Evolutionary conservation across 768 basidiomycete genomes (phyloP).

Genomic region (Saitozyma podzolica): DNA sequence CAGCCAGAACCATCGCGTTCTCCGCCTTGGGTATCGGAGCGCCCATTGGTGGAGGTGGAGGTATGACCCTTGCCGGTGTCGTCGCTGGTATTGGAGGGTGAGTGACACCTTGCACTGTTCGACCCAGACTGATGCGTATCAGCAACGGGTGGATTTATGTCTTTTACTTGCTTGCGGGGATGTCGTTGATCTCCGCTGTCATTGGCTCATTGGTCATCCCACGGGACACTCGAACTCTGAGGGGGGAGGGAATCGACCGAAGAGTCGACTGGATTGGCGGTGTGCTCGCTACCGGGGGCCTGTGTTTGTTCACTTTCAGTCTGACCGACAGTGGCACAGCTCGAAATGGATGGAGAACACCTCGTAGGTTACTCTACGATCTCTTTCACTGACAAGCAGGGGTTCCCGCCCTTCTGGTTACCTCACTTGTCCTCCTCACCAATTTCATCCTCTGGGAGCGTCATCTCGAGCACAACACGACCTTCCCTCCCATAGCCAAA

Average conservation of each 20-base stretch:
- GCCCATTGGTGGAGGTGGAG: slow-evolving; percentile 71
- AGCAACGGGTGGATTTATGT: slow-evolving; percentile 65
- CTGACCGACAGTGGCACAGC: slow-evolving; percentile 66
- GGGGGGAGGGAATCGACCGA: slow-evolving; percentile 33
- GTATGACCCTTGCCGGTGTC: slow-evolving; percentile 66
- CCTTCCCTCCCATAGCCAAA: slow-evolving; percentile 27
- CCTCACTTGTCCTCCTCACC: slow-evolving; percentile 62
- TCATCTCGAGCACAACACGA: slow-evolving; percentile 57
- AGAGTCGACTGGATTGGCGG: slow-evolving; percentile 82
- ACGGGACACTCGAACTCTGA: slow-evolving; percentile 53
- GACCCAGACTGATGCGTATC: too few species aligned
- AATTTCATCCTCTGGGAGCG: slow-evolving; percentile 67
- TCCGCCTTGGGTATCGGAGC: slow-evolving; percentile 78
- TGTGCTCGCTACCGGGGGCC: slow-evolving; percentile 62
- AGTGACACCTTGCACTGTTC: too few species aligned
- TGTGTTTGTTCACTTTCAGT: slow-evolving; percentile 69
- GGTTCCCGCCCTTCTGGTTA: slow-evolving; percentile 66
- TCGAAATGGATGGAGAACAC: slow-evolving; percentile 61
- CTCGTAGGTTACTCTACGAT: slow-evolving; percentile 58
- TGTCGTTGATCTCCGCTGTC: slow-evolving; percentile 61
- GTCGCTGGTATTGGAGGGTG: slow-evolving; percentile 61
- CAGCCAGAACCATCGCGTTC: slow-evolving; percentile 69
- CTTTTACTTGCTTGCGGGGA: slow-evolving; percentile 64
- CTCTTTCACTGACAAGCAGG: slow-evolving; percentile 56
- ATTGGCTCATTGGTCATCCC: slow-evolving; percentile 64